Evolutionary conservation across 2,329 filamentous ascomycete species (phyloP), one percentile per base, ranked within the genome.

Genomic region (Clarireedia monteithiana): DNA sequence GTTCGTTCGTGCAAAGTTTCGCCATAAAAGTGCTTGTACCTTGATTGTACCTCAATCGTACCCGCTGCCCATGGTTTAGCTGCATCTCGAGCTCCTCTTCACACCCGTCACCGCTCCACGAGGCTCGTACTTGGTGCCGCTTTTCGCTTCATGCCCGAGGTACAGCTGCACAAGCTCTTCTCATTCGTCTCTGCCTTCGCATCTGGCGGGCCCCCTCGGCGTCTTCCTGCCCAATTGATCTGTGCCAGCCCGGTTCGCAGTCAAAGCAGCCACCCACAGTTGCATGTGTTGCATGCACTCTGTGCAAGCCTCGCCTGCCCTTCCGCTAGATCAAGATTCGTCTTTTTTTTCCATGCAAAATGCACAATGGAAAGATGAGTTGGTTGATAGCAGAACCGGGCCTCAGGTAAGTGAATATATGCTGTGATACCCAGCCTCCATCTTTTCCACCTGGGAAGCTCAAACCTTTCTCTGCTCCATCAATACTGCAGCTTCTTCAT

Each of bases 401-500:
- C 9, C 36, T 12, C 17, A 42, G 52, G 52, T 55, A 26, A 55
- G 44, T 54, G 51, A 54, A 5, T 50, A n/a, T 40, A 42, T 50
- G 53, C 26, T 55, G 53, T 55, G 53, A 50, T 36, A 55, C 53
- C 52, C 46, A 55, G 38, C 53, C 53, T 55, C 53, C 53, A 42
- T 15, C 17, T 50, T 50, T 55, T 50, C 50, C 30, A 12, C 26
- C 51, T 26, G 12, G 10, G 30, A 34, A 12, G 30, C 10, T 36
- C 51, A 26, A 38, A 15, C 42, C 26, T 42, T 40, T 55, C 27
- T 30, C 27, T 24, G 40, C 24, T 40, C 48, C 30, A 50, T 55
- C 46, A 44, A 48, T 26, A 20, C 42, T 24, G 17, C 23, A 23
- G 42, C 39, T n/a, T 42, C n/a, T 20, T n/a, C 17, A 48, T 54